These are phyloP conservation scores for Thecaphora frezii DNA, from an alignment of 1,284 basidiomycete species.

Conservation along the genomic window DNA sequence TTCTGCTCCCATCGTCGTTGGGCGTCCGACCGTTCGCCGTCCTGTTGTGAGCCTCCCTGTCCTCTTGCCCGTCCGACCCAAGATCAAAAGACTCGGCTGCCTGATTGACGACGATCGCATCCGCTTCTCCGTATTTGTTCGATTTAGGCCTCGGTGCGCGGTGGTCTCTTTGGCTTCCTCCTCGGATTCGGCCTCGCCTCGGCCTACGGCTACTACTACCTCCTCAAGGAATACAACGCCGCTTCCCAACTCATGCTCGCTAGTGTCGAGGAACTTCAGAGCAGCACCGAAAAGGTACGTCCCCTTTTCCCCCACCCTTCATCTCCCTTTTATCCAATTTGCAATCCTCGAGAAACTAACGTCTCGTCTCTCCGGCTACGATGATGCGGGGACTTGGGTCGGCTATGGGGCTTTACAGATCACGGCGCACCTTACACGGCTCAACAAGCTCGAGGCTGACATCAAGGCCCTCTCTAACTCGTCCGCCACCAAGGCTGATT, in stretches of 20 bases:
- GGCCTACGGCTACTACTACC: slow-evolving; percentile 79
- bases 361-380: too few species aligned
- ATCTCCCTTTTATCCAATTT: background rate
- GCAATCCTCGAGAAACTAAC: too few species aligned
- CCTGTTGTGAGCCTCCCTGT: slow-evolving; percentile 17
- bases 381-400: too few species aligned
- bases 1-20: slow-evolving; percentile 22
- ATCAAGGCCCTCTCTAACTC: slow-evolving; percentile 25
- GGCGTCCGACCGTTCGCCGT: slow-evolving; percentile 21
- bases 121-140: too few species aligned
- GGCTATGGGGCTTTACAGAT: slow-evolving; percentile 23
- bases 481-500: slow-evolving; percentile 21
- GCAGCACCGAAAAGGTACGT: slow-evolving; percentile 75
- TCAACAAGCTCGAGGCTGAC: slow-evolving; percentile 40
- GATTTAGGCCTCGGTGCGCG: slow-evolving; percentile 28
- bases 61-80: too few species aligned
- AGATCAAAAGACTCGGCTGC: too few species aligned
- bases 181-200: slow-evolving; percentile 79
- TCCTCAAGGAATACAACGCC: slow-evolving; percentile 84
- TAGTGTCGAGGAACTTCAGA: slow-evolving; percentile 81
- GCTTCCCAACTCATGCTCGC: slow-evolving; percentile 80
- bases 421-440: slow-evolving; percentile 24
- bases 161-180: slow-evolving; percentile 74
- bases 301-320: background rate
- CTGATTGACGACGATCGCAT: too few species aligned